Evolutionary conservation across 441 rosid species (phyloP), one percentile per base, ranked within the genome.

Genomic region (Gossypium lobatum): DNA sequence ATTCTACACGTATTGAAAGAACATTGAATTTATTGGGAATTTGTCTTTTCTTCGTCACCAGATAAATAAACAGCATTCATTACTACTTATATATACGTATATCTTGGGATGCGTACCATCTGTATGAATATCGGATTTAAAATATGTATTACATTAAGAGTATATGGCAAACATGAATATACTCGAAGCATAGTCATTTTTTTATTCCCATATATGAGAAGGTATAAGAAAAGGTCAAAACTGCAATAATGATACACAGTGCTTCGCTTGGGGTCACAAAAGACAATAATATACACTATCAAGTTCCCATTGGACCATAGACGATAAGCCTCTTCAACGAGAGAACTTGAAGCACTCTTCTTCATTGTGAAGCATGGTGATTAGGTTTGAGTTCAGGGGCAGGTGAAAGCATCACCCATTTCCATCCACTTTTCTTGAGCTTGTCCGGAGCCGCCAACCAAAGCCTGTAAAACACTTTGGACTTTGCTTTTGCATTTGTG

Each of bases 361-460:
- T 23, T 67, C 58, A 46, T 20, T 53, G 4, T 64, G 17, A 39
- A 64, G 7, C 10, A 16, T 25, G 14, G 18, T 2, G 59, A 14
- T 45, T 6, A 25, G 57, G 3, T 66, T 25, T 4, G 2, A 1
- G 13, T 71, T 85, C 79, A 88, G 7, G 92, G 90, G 45, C 79
- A 82, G 8, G 87, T 85, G 81, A 88, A 88, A 17, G 76, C 78
- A 58, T 88, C 88, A 5, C 74, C 77, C 6, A 69, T 83, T 45
- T 87, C 82, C 63, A 75, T 23, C 82, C 82, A 83, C 61, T 37
- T 77, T 8, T 76, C 74, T 16, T 72, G 77, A 46, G 28, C 65
- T 20, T 57, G 58, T 42, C 39, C 82, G 20, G 76, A 72, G 42
- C 75, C 64, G 54, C 61, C 66, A 3, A 75, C 67, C 60, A 82